These are phyloP conservation scores for Cladophialophora yegresii DNA, from an alignment of 2,329 filamentous ascomycete species.

Conservation along the genomic window DNA sequence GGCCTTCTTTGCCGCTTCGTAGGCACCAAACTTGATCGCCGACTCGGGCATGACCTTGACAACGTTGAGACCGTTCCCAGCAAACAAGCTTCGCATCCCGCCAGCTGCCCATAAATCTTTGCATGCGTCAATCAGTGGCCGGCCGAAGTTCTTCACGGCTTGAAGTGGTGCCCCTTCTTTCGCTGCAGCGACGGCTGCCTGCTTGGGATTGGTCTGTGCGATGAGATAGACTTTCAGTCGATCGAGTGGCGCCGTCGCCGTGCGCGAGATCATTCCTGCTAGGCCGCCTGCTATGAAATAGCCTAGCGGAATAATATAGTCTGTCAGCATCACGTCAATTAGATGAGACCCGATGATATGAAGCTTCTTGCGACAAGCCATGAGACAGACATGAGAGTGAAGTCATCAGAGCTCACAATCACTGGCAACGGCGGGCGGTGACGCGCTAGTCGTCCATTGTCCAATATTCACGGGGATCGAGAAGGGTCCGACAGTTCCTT, in stretches of 20 bases:
- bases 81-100: slow-evolving; percentile 86
- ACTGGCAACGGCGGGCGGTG: background rate
- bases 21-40: slow-evolving; percentile 96
- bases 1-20: slow-evolving; percentile 88
- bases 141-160: slow-evolving; percentile 66
- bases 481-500: slow-evolving; percentile 45
- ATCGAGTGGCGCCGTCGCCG: slow-evolving; percentile 92
- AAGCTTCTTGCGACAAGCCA: slow-evolving; percentile 3
- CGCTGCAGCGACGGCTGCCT: slow-evolving; percentile 64
- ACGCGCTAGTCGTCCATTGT: slow-evolving; percentile 6
- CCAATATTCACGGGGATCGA: background rate
- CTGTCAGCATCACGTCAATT: slow-evolving; percentile 56
- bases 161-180: slow-evolving; percentile 68
- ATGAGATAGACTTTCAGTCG: slow-evolving; percentile 97
- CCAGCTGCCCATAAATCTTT: slow-evolving; percentile 82
- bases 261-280: slow-evolving; percentile 91
- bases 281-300: slow-evolving; percentile 96
- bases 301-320: slow-evolving; percentile 82
- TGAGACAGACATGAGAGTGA: background rate
- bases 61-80: slow-evolving; percentile 94
- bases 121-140: slow-evolving; percentile 71
- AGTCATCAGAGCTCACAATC: background rate
- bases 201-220: slow-evolving; percentile 72
- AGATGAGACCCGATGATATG: slow-evolving; percentile 17
- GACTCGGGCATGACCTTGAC: slow-evolving; percentile 99